These are phyloP conservation scores for Coemansia sp. DNA, from an alignment of 192 early-diverging fungal genomes.

Conservation along the genomic window DNA sequence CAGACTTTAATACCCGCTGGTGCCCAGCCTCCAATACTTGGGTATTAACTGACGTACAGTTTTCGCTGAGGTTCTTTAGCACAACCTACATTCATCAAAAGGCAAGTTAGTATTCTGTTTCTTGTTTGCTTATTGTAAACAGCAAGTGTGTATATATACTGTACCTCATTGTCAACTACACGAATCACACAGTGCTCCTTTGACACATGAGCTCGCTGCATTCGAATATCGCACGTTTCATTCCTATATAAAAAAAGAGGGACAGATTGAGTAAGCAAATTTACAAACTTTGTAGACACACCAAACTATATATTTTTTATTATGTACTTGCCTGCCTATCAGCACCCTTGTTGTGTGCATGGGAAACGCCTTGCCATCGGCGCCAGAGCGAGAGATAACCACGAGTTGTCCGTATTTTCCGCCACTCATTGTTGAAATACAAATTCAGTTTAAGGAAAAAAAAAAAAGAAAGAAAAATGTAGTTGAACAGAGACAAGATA, in stretches of 20 bases:
- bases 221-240: constrained; percentile 55
- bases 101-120: neutral
- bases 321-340: constrained; percentile 35
- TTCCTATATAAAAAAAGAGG: constrained; percentile 3
- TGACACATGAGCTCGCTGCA: constrained; percentile 42
- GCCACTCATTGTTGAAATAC: neutral
- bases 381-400: constrained; percentile 43
- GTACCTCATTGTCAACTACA: constrained; percentile 18
- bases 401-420: constrained; percentile 41
- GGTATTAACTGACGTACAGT: constrained; percentile 30
- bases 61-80: constrained; percentile 41
- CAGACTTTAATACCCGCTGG: constrained; percentile 20
- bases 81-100: constrained; percentile 13
- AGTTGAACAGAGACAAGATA: neutral
- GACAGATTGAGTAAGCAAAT: neutral
- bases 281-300: neutral
- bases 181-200: constrained; percentile 50
- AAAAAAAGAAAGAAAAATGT: neutral
- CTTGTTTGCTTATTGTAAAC: neutral
- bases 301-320: too few relatives aligned
- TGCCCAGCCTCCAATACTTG: constrained; percentile 14
- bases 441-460: neutral
- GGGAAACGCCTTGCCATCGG: constrained; percentile 49
- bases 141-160: neutral
- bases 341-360: constrained; percentile 39